Evolutionary conservation across 208 protist species (phyloP).

Genomic region (Perkinsela sp.): DNA sequence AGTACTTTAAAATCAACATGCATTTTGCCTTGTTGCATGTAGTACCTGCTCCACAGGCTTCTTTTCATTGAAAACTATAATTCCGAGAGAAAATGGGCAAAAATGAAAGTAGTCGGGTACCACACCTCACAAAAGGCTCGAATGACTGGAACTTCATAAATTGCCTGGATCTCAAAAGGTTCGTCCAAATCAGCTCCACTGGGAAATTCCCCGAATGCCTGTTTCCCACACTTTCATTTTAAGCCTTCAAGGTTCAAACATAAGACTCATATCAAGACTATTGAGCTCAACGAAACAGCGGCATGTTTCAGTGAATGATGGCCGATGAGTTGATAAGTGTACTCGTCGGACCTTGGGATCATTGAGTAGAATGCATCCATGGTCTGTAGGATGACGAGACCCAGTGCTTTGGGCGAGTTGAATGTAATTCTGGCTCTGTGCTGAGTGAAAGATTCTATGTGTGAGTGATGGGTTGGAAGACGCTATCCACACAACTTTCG

Average conservation of each 20-base stretch:
- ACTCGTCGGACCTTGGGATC: background rate
- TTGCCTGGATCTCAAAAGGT: too few species aligned
- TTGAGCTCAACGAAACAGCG: background rate
- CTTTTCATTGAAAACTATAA: too few species aligned
- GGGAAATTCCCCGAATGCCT: too few species aligned
- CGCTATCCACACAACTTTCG: background rate
- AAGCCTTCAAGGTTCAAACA: too few species aligned
- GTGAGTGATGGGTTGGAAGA: background rate
- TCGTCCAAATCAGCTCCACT: too few species aligned
- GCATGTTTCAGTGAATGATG: background rate
- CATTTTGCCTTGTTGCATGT: slow-evolving; percentile 27
- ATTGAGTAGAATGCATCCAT: background rate
- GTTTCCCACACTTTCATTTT: too few species aligned
- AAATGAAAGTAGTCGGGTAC: too few species aligned
- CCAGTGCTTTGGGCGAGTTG: background rate
- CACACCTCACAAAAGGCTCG: too few species aligned
- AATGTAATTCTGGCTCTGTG: background rate
- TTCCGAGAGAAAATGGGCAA: too few species aligned
- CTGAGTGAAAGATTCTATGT: background rate
- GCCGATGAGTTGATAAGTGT: background rate
- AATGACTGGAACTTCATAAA: too few species aligned
- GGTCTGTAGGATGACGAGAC: background rate
- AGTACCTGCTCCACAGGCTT: slow-evolving; percentile 11
- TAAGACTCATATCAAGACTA: too few species aligned
- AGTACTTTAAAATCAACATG: slow-evolving; percentile 45